A percentile compares a stretch with the other conserved stretches of the same genome.
Conservation (phyloP, 2,329 filamentous ascomycete species). For the Aspergillus clavatus region DNA sequence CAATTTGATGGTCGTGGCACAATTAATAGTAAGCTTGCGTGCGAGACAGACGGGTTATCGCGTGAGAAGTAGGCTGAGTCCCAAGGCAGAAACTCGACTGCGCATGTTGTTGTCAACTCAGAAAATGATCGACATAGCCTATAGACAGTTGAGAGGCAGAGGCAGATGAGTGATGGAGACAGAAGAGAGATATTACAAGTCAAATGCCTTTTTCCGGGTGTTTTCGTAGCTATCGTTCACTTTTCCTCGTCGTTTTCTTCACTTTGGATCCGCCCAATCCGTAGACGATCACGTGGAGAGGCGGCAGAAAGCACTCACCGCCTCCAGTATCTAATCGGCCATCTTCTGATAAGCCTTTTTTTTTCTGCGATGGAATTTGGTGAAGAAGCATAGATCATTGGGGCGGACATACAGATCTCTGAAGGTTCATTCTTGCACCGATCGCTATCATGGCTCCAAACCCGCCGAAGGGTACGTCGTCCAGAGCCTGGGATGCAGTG, state of each 20-base stretch:
- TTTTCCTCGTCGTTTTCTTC: constrained; percentile 3
- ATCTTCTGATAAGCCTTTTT: constrained; percentile 23
- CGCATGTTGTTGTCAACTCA: constrained; percentile 14
- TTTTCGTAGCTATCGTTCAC: too few relatives aligned
- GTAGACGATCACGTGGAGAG: constrained; percentile 14
- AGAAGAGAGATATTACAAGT: background rate
- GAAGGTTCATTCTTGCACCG: constrained; percentile 1
- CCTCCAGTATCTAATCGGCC: constrained; percentile 29
- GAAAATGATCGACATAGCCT: constrained; percentile 4
- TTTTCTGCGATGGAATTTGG: constrained; percentile 13
- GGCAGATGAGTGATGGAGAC: background rate
- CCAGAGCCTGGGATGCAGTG: constrained; percentile 63
- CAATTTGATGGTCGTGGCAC: constrained; percentile 11
- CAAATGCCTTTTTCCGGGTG: background rate
- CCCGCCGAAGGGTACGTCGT: constrained; percentile 43
- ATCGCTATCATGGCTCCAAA: constrained; percentile 29
- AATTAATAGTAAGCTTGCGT: constrained; percentile 1
- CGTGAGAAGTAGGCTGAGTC: constrained; percentile 4
- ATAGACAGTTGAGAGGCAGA: background rate
- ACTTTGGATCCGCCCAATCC: constrained; percentile 12
- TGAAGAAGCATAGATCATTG: background rate
- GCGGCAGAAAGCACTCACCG: constrained; percentile 23
- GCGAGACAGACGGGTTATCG: constrained; percentile 5
- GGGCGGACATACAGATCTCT: too few relatives aligned
- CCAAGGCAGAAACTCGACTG: constrained; percentile 12